Base-by-base conservation (phyloP, 345 rosid genomes). In the Heritiera littoralis region DNA sequence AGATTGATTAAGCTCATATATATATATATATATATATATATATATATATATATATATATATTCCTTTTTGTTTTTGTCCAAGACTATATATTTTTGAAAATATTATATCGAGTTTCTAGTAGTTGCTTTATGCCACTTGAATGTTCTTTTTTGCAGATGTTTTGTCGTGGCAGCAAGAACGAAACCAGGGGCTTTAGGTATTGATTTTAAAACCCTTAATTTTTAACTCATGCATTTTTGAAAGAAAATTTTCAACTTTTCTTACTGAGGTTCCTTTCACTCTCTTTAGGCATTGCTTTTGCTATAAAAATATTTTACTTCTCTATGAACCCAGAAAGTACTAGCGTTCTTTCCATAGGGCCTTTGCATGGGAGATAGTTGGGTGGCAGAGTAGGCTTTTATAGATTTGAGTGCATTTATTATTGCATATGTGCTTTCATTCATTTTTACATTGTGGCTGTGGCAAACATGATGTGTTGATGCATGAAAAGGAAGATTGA, bases 131-230 rank as follows among this genome's bases (percentile, higher is more conserved):
- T 54, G 49, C 78, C 49, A 56, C 77, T 48, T 68, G 51, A 65
- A 59, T 76, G 80, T 79, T 79, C 59, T 81, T 49, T 46, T 49
- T 72, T 86, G 76, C 91, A 96, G 98, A 90, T 87, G 92, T 92
- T 91, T 86, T 96, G 99, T 79, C 97, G 98, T 77, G 98, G 98
- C 77, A 96, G 97, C 92, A 89, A 80, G 89, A 96, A 92, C 15
- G 98, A 89, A 30, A 94, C 98, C 45, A 88, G 98, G 60, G 99
- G 99, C 67, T 96, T 96, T 86, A 94, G 98, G 99, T 96, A 89
- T 79, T 54, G 9, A 41, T 52, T 60, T 49, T 30, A 14, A 13
- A 30, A 2, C 55, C 20, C 38, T 28, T 70, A 23, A 69, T 11
- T 46, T 20, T 70, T 7, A 45, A 51, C 40, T 69, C 41, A 49